A percentile compares a stretch with the other conserved stretches of the same genome.
phyloP scores from a whole-genome alignment of 163 green algal species.

The Chlamydomonas reinhardtii region DNA sequence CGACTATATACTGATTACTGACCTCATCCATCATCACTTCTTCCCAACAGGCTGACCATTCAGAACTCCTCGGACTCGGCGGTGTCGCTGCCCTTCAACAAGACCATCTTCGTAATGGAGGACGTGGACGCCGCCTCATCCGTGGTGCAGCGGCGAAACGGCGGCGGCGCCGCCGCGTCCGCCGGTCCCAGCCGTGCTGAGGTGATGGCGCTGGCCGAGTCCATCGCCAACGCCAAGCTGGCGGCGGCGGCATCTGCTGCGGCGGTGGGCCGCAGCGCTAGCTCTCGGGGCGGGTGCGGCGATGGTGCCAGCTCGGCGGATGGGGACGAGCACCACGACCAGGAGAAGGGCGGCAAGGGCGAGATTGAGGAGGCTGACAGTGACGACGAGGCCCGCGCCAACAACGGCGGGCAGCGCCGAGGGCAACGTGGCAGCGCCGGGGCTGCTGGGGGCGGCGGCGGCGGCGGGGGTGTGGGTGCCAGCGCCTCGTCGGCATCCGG shows the following conservation, averaged over 20 bases:
- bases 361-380: too few relatives aligned
- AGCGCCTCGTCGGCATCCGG: neutral
- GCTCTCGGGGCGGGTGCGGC: neutral
- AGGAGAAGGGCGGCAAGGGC: constrained; percentile 10
- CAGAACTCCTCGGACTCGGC: constrained; percentile 27
- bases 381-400: neutral
- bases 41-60: neutral
- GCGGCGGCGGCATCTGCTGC: constrained; percentile 4
- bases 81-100: constrained; percentile 55
- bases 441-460: neutral
- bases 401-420: neutral
- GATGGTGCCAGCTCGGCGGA: neutral
- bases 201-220: constrained; percentile 28
- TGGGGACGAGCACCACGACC: neutral
- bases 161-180: neutral
- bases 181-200: neutral
- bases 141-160: constrained; percentile 55
- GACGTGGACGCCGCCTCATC: constrained; percentile 55
- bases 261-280: neutral
- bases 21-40: too few relatives aligned
- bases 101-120: constrained; percentile 74
- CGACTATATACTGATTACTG: too few relatives aligned
- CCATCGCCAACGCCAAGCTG: constrained; percentile 15
- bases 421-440: neutral
- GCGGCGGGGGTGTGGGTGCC: neutral